Percentiles rank a stretch among this genome's conserved stretches.
These are phyloP conservation scores for Adansonia grandidieri DNA, from an alignment of 441 rosid species.

Conservation along the genomic window DNA sequence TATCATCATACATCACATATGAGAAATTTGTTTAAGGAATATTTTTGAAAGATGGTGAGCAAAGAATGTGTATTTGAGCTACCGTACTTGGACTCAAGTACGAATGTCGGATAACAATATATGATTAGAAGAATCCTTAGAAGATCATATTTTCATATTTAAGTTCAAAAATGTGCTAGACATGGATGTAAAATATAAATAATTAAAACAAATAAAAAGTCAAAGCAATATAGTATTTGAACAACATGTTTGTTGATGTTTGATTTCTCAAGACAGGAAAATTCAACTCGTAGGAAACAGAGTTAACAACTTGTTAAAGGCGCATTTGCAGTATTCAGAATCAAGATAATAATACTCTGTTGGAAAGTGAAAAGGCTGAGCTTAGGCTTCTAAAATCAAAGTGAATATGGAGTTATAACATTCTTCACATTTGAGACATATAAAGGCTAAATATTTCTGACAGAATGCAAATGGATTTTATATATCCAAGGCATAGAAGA, in stretches of 20 bases:
- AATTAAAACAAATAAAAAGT: too few relatives aligned
- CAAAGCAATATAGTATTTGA: neutral
- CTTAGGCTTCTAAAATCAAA: neutral
- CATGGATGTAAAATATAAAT: neutral
- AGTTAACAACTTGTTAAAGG: neutral
- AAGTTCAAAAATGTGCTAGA: neutral
- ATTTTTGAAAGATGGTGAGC: neutral
- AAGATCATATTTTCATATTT: too few relatives aligned
- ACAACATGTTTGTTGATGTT: slow-evolving; percentile 13
- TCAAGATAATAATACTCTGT: neutral
- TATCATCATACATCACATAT: too few relatives aligned
- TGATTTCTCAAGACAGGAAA: slow-evolving; percentile 3
- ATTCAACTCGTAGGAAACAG: slow-evolving; percentile 5
- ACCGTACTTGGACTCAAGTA: too few relatives aligned
- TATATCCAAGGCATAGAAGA: neutral
- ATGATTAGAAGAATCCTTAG: too few relatives aligned
- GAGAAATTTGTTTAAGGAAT: slow-evolving; percentile 1
- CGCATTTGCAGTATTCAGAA: neutral
- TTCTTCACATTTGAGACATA: slow-evolving; percentile 2
- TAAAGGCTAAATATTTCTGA: slow-evolving; percentile 16
- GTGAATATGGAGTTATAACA: neutral
- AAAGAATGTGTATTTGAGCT: neutral
- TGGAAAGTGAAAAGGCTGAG: slow-evolving; percentile 1
- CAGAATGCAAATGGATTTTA: neutral
- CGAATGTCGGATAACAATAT: too few relatives aligned